Evolutionary conservation across 163 green algal genomes (phyloP).

Genomic region (Scenedesmus sp.): DNA sequence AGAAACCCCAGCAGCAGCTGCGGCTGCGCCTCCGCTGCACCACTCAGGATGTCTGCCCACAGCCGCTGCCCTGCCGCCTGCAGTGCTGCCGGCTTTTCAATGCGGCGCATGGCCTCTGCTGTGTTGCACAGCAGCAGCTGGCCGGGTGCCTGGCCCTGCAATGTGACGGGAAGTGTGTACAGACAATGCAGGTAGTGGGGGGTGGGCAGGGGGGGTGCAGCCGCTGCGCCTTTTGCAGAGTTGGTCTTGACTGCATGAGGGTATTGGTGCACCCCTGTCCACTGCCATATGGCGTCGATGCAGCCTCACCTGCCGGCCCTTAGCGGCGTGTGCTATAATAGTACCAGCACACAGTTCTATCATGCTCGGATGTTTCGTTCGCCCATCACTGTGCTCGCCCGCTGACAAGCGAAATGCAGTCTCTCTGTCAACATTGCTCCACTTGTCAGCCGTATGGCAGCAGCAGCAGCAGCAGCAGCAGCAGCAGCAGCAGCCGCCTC

Average conservation of each 20-base stretch:
- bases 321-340: neutral
- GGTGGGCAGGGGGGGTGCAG: neutral
- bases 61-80: slow-evolving; percentile 64
- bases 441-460: neutral
- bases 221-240: neutral
- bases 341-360: too few species aligned
- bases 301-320: slow-evolving; percentile 1
- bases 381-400: too few species aligned
- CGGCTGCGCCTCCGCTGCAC: slow-evolving; percentile 76
- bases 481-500: neutral
- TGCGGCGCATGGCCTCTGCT: slow-evolving; percentile 67
- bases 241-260: too few species aligned
- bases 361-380: too few species aligned
- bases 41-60: slow-evolving; percentile 80
- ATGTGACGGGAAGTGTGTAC: slow-evolving; percentile 38
- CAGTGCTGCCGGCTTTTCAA: slow-evolving; percentile 63
- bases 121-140: slow-evolving; percentile 81
- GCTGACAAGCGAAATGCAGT: too few species aligned
- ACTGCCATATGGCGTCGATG: neutral
- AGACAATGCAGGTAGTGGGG: neutral
- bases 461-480: neutral
- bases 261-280: neutral
- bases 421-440: too few species aligned
- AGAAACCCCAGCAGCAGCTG: slow-evolving; percentile 78
- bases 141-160: slow-evolving; percentile 47